Evolutionary conservation across 306 rosid genomes (phyloP).

Genomic region (Acacia confusa): DNA sequence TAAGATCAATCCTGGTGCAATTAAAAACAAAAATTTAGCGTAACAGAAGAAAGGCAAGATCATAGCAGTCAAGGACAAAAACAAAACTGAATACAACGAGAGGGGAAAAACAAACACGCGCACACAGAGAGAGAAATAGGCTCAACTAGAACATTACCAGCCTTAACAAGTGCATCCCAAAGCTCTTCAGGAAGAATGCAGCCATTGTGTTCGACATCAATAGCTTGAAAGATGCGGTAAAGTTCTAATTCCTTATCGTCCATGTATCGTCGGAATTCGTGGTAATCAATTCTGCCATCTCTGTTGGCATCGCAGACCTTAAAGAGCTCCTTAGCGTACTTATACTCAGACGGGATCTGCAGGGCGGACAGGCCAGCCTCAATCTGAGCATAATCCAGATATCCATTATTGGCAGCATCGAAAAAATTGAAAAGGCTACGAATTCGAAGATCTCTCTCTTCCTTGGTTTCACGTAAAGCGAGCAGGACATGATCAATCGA

Average conservation of each 20-base stretch:
- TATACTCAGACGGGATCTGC: conserved; percentile 54
- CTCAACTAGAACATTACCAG: conserved; percentile 43
- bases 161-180: conserved; percentile 62
- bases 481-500: conserved; percentile 58
- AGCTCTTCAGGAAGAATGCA: conserved; percentile 62
- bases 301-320: conserved; percentile 54
- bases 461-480: conserved; percentile 53
- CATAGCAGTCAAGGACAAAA: background rate
- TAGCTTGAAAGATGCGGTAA: conserved; percentile 58
- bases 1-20: background rate
- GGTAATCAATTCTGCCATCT: conserved; percentile 55
- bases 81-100: background rate
- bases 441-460: conserved; percentile 57
- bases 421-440: conserved; percentile 54
- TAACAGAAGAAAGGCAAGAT: background rate
- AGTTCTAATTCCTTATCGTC: conserved; percentile 61
- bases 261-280: conserved; percentile 54
- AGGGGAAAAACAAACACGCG: background rate
- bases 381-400: conserved; percentile 54
- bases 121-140: background rate
- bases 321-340: conserved; percentile 60
- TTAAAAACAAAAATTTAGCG: background rate
- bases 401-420: conserved; percentile 46
- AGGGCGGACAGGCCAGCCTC: conserved; percentile 57
- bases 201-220: conserved; percentile 59